Base-by-base conservation (phyloP, 1,284 basidiomycete genomes). In the Papiliotrema flavescens region DNA sequence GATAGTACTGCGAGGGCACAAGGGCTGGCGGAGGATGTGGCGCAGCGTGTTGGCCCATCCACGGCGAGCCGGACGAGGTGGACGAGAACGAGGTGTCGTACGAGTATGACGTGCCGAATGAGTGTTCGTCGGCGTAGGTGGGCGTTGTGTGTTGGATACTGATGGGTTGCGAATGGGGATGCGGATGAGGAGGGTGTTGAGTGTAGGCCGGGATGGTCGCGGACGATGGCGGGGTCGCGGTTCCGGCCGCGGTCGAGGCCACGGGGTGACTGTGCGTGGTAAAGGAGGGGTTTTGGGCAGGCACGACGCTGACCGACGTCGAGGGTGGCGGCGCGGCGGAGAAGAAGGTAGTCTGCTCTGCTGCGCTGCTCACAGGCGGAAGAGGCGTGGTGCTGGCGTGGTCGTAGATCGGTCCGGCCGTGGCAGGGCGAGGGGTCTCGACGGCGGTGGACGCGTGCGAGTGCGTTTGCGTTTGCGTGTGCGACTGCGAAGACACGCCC, bases 141-240 rank as follows among this genome's bases (percentile, higher is more conserved):
- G 13, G 9, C 5, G 17, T 24, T 20, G 40, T 20, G 26, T 44
- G 50, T 37, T 52, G 20, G 49, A 20, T 11, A 15, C 50, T 62
- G 51, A 53, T 66, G 66, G 37, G 64, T 47, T 54, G 58, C 62
- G 52, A n/a, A n/a, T n/a, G n/a, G n/a, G n/a, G n/a, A n/a, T n/a
- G n/a, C n/a, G n/a, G n/a, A 57, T 2, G 51, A 47, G 35, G 39
- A 45, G 19, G 45, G 42, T 36, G n/a, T 23, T 19, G 55, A 47
- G 15, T 34, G 40, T 41, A 44, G 2, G 41, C 34, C n/a, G 36
- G 13, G 23, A 39, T 42, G 23, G 52, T 40, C 20, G 49, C 28
- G 28, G 28, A 32, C 28, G 11, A 5, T 32, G 28, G 28, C 6
- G 28, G 28, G 6, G 28, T 32, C 11, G 28, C 28, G 5, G 28